Base-by-base conservation (phyloP, 2,329 filamentous ascomycete genomes). In the Aspergillus sp. region DNA sequence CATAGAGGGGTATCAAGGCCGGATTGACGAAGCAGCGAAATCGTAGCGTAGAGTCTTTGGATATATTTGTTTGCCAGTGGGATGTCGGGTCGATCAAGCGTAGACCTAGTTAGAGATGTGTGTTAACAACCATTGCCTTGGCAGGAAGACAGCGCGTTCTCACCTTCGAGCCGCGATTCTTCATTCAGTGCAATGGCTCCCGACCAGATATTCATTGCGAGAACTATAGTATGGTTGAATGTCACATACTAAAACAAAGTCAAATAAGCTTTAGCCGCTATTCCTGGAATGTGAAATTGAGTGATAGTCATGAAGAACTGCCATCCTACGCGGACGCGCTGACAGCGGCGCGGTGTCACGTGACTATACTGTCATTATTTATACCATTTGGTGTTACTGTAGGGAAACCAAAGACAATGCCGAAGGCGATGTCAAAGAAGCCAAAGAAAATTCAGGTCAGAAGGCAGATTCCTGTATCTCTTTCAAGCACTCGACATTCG, bases 11-110 rank as follows among this genome's bases (percentile, higher is more conserved):
- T 23, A 72, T 64, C 9, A 69, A 56, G n/a, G 63, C 57, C 5
- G 68, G 68, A 25, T 71, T 67, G 23, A 72, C 67, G 27, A 69
- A 68, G 49, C 60, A 60, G 27, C 58, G 60, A 22, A 71, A 49
- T 17, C 51, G 54, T 7, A 72, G 59, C 17, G 52, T 64, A 4
- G 63, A 58, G 30, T 62, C 57, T 51, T 62, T 69, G 9, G 59
- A 54, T 51, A 70, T 51, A 48, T 66, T 59, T 32, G 59, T 61
- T 49, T 67, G 64, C 52, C 60, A 60, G 46, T 57, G 60, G 20
- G 65, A 60, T 15, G 57, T 60, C 37, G 60, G 54, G 49, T 68
- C 62, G 38, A 69, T 45, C 17, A 72, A 51, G 47, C 62, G 61
- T 52, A 69, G 56, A 32, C 59, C 67, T 69, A 30, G 42, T 27